Percentiles rank a stretch among this genome's conserved stretches.
Conservation (phyloP, 768 basidiomycete species). For the Lactifluus piperatus region DNA sequence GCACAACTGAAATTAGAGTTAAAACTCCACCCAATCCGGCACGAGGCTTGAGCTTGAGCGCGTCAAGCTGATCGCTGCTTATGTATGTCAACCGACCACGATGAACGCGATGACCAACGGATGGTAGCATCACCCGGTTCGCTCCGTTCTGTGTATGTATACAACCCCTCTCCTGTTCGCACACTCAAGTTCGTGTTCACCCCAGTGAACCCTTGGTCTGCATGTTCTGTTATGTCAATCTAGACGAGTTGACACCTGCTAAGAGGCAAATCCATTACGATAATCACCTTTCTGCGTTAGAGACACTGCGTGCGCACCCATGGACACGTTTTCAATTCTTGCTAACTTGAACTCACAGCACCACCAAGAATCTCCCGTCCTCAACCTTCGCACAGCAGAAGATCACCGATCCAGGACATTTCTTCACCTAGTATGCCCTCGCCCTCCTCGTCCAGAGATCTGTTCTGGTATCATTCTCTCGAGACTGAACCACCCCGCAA, state of each 20-base stretch:
- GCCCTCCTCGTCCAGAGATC: constrained; percentile 28
- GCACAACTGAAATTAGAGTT: too few relatives aligned
- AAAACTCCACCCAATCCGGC: too few relatives aligned
- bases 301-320: constrained; percentile 2
- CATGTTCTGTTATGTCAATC: constrained; percentile 40
- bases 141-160: neutral
- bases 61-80: too few relatives aligned
- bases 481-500: constrained; percentile 40
- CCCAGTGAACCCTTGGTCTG: constrained; percentile 30
- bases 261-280: constrained; percentile 51
- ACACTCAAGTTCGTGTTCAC: constrained; percentile 2
- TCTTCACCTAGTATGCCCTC: neutral
- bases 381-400: neutral
- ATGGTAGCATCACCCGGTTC: neutral
- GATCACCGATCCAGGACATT: neutral
- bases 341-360: neutral
- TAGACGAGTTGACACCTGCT: constrained; percentile 30
- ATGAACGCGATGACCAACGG: neutral
- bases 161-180: too few relatives aligned
- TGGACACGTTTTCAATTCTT: neutral
- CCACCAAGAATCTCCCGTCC: neutral
- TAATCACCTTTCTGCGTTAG: constrained; percentile 32
- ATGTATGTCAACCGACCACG: too few relatives aligned
- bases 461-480: constrained; percentile 57
- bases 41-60: too few relatives aligned